Base-by-base conservation (phyloP, 2,329 filamentous ascomycete species). In the Arthrobotrys entomopaga region DNA sequence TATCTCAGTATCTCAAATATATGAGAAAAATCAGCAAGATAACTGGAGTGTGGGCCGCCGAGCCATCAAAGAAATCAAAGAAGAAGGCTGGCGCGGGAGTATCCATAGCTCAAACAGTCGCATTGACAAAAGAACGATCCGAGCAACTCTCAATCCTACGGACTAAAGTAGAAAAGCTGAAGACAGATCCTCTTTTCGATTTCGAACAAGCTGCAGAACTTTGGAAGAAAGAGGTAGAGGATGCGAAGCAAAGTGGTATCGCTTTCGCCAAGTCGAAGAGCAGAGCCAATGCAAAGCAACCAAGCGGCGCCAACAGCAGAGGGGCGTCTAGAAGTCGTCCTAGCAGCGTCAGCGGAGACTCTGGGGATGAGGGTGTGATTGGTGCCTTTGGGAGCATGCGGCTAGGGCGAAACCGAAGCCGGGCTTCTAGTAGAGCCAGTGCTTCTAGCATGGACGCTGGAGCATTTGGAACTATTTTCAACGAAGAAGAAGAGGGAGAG, bases 21-120 rank as follows among this genome's bases (percentile, higher is more conserved):
- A 93, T 92, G 81, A 83, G 86, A 61, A 89, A 84, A 76, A 83
- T 90, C n/a, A 90, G 89, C 81, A 84, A 85, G 52, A 81, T 89
- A 38, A 75, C 71, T 1, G 71, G 71, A 3, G 53, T 57, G 7
- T 57, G 53, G 29, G 67, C 63, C 15, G 61, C 57, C 6, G 58
- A 76, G 6, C 71, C 71, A 52, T 76, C 81, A 76, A 83, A 82
- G 76, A 83, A 79, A 73, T 78, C 83, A 83, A 79, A 77, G 76
- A 78, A 79, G 77, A 69, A 75, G 78, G 58, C 76, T 52, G 66
- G 20, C 26, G 34, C 53, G 11, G 58, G 58, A 22, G 65, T 70
- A 46, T 70, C 40, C 5, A 65, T 70, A 53, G 53, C 65, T 1
- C 58, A 52, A 16, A 58, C 71, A 15, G 59, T 70, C 22, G 58